Evolutionary conservation across 2,329 filamentous ascomycete genomes (phyloP).

Genomic region (Microsporum audouinii): DNA sequence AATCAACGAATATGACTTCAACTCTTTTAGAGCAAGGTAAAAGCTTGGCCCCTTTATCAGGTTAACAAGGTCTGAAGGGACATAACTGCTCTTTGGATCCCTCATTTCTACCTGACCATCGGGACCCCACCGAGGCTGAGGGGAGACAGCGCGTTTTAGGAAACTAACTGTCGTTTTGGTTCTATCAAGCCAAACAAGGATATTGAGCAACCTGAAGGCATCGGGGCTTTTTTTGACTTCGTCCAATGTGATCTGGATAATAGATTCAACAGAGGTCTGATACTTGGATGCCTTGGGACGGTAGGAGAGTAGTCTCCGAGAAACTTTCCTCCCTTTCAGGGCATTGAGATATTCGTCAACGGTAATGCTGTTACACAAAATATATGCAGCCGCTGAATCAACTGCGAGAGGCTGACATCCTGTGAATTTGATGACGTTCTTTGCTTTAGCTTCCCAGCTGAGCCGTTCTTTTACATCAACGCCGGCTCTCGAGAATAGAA

Average conservation of each 20-base stretch:
- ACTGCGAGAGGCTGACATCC: constrained; percentile 5
- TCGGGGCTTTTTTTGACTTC: constrained; percentile 5
- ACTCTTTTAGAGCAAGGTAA: neutral
- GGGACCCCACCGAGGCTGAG: neutral
- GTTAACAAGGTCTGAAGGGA: neutral
- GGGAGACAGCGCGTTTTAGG: constrained; percentile 3
- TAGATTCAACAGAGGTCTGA: constrained; percentile 5
- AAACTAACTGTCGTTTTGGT: constrained; percentile 4
- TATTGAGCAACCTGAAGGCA: constrained; percentile 2
- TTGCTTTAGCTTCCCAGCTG: neutral
- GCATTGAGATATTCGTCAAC: constrained; percentile 1
- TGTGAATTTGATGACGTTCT: neutral
- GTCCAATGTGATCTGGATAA: constrained; percentile 1
- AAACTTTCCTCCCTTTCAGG: neutral
- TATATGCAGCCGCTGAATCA: constrained; percentile 7
- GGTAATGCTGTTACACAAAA: neutral
- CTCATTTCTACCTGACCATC: neutral
- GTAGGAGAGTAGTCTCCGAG: neutral
- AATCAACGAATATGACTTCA: constrained; percentile 4
- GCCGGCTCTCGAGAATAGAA: constrained; percentile 2
- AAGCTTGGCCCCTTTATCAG: constrained; percentile 5
- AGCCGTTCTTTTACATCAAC: neutral
- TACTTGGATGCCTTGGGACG: constrained; percentile 3
- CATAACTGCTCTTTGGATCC: neutral
- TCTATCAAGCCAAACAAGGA: constrained; percentile 8